A percentile compares a stretch with the other conserved stretches of the same genome.
Conservation (phyloP, 805 yeast species). For the Barnettozyma vustinii region DNA sequence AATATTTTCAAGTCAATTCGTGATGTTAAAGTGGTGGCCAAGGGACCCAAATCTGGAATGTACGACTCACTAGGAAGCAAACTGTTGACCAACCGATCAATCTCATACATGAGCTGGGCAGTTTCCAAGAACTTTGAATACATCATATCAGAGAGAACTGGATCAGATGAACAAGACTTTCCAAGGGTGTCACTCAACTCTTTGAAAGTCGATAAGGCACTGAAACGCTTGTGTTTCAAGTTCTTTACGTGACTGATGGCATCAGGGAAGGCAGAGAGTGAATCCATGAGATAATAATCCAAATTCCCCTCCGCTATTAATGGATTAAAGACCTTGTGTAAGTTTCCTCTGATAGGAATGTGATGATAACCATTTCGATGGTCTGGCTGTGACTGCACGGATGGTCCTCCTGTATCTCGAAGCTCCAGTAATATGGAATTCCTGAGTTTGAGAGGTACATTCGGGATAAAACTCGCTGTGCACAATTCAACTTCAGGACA, state of each 20-base stretch:
- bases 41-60: neutral
- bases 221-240: neutral
- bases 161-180: too few species aligned
- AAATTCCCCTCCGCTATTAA: neutral
- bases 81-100: neutral
- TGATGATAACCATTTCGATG: neutral
- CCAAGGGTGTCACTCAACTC: neutral
- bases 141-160: too few species aligned
- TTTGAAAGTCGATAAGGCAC: neutral
- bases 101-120: neutral
- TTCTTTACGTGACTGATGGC: neutral
- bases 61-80: neutral
- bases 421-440: neutral
- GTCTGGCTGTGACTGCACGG: neutral
- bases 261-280: neutral
- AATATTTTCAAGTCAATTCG: neutral
- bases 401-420: neutral
- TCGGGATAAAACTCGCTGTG: neutral
- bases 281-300: neutral
- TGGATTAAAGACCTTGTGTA: neutral
- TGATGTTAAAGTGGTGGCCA: neutral
- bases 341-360: neutral
- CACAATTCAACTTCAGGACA: neutral
- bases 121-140: neutral
- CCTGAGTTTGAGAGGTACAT: neutral